Conservation (phyloP, 1,284 basidiomycete species). For the Cryptococcus floricola region DNA sequence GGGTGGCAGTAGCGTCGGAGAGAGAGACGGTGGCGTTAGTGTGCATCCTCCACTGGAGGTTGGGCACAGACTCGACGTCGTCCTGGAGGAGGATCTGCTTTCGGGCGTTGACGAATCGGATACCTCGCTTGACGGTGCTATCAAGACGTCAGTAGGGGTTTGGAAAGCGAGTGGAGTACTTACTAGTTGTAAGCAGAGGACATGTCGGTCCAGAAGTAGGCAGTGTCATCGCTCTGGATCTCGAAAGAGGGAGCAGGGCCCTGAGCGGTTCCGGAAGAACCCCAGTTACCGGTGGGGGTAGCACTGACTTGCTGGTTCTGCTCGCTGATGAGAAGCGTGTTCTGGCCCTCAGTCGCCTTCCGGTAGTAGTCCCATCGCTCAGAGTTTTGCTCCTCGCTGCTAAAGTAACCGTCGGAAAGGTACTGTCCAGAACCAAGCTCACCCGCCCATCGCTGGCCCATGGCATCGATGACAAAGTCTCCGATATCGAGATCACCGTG, state of each 20-base stretch:
- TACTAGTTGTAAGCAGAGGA: conserved; percentile 66
- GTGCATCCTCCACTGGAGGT: conserved; percentile 89
- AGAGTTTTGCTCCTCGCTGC: conserved; percentile 61
- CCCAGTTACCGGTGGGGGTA: conserved; percentile 59
- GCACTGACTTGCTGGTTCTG: conserved; percentile 77
- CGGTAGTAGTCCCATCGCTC: conserved; percentile 88
- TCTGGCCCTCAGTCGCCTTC: conserved; percentile 95
- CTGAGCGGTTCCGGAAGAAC: conserved; percentile 63
- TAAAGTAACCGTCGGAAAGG: conserved; percentile 67
- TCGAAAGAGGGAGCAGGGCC: conserved; percentile 62
- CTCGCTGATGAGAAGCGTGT: conserved; percentile 76
- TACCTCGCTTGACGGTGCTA: conserved; percentile 65
- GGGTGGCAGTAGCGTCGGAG: conserved; percentile 57
- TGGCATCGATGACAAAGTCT: conserved; percentile 91
- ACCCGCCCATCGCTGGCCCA: conserved; percentile 93
- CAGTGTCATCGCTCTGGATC: conserved; percentile 68
- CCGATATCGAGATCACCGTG: conserved; percentile 91
- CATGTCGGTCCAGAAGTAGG: conserved; percentile 78
- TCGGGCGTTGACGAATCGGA: conserved; percentile 80
- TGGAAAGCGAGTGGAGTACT: conserved; percentile 5
- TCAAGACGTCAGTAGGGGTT: background rate
- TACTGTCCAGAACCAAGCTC: conserved; percentile 91
- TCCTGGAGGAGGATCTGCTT: conserved; percentile 89
- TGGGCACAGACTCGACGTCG: conserved; percentile 59
- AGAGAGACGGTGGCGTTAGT: conserved; percentile 61